These are phyloP conservation scores for Hansenula anomala DNA, from an alignment of 1,139 yeast genomes.

Conservation along the genomic window DNA sequence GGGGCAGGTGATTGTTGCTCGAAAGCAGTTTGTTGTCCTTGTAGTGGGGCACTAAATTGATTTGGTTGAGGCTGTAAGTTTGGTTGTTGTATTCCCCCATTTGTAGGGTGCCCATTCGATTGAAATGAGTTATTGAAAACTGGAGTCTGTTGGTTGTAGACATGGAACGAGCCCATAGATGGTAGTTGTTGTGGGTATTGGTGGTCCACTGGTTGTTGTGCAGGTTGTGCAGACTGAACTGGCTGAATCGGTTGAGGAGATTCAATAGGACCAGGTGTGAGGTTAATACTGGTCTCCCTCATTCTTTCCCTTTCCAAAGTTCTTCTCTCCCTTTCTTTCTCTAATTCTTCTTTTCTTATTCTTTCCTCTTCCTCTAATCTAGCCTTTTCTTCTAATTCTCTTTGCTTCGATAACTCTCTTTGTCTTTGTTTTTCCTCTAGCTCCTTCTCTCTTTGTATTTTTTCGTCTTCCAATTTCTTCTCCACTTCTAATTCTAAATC, in stretches of 20 bases:
- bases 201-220: no score
- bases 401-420: conserved; percentile 15
- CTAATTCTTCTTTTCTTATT: conserved; percentile 16
- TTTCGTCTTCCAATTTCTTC: conserved; percentile 17
- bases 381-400: conserved; percentile 11
- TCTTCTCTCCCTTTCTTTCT: conserved; percentile 19
- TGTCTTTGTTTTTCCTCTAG: conserved; percentile 17
- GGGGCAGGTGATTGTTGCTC: no score
- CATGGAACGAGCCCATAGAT: conserved; percentile 1
- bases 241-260: no score
- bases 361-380: conserved; percentile 17
- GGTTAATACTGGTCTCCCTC: conserved; percentile 1
- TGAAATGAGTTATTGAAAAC: not conserved
- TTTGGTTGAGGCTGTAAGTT: not conserved
- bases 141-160: not conserved
- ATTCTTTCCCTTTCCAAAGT: conserved; percentile 13
- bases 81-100: not conserved
- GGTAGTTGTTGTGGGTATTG: not conserved
- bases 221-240: no score
- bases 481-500: conserved; percentile 20
- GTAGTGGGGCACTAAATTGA: not conserved
- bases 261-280: not conserved
- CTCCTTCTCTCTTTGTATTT: conserved; percentile 13
- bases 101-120: not conserved
- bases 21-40: no score